Evolutionary conservation across 768 basidiomycete genomes (phyloP).

Genomic region (Tubosaeta sp.): DNA sequence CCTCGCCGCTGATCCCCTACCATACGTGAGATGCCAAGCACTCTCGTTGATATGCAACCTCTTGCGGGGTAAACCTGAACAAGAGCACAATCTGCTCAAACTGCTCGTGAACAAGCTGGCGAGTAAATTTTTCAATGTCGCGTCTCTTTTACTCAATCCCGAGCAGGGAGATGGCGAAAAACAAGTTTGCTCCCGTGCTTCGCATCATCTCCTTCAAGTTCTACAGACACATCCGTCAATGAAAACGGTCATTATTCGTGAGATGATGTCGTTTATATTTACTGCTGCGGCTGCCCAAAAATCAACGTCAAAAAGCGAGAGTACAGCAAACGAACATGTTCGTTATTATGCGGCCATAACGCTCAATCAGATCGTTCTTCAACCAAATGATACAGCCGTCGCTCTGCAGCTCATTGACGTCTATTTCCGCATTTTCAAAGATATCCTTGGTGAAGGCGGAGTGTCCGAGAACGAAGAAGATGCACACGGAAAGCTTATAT

Average conservation of each 20-base stretch:
- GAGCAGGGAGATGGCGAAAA: conserved; percentile 84
- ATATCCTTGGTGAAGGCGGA: conserved; percentile 66
- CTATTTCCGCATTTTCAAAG: conserved; percentile 93
- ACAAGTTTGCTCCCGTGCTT: conserved; percentile 82
- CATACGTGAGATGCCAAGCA: conserved; percentile 84
- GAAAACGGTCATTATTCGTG: conserved; percentile 86
- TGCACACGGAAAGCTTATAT: conserved; percentile 74
- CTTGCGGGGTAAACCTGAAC: conserved; percentile 87
- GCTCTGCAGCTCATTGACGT: conserved; percentile 78
- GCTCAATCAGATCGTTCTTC: conserved; percentile 87
- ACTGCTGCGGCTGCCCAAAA: conserved; percentile 26
- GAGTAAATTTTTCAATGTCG: conserved; percentile 20
- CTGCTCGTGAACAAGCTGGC: conserved; percentile 94
- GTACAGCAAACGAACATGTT: conserved; percentile 58
- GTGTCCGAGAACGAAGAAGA: conserved; percentile 45
- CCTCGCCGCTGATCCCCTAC: conserved; percentile 78
- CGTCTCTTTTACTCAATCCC: background rate
- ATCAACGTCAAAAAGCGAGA: conserved; percentile 22
- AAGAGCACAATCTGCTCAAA: conserved; percentile 92
- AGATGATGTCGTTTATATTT: conserved; percentile 70
- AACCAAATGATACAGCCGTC: conserved; percentile 61
- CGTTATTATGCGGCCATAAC: conserved; percentile 93
- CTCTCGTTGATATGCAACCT: conserved; percentile 75
- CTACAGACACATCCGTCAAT: conserved; percentile 90
- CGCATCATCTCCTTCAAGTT: conserved; percentile 83